Base-by-base conservation (phyloP, 2,329 filamentous ascomycete species). In the Zymoseptoria tritici region DNA sequence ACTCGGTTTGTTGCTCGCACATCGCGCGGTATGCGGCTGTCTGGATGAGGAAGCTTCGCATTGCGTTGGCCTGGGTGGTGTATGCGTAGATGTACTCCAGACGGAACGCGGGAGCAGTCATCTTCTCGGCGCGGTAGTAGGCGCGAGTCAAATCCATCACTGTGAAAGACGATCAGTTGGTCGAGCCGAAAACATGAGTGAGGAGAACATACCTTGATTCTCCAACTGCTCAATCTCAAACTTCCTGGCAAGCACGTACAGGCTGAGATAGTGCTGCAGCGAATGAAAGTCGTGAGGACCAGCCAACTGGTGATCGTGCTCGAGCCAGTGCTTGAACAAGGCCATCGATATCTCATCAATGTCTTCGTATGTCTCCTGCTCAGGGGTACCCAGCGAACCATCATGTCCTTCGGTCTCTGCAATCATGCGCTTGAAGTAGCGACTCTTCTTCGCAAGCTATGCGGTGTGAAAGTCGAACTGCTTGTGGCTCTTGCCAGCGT, bases 31-130 rank as follows among this genome's bases (percentile, higher is more conserved):
- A 73, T 5, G 71, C 72, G 9, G 72, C 72, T 2, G 70, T 73
- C 21, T 60, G 54, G 24, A 70, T 57, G 36, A 74, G 67, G 64
- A 74, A 74, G 50, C 58, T 61, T 49, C 70, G 68, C 72, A 74
- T 70, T 16, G 51, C 58, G 57, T 70, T 69, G 8, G 68, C 62
- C 13, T 46, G 56, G 11, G 55, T 26, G 3, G 70, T 71, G 62
- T 61, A 66, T 20, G 64, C 62, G 67, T 73, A 74, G 53, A 74
- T 67, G 66, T 73, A 74, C 59, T 74, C 72, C 42, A 74, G 64
- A 29, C 72, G 68, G 62, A 71, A 74, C 16, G 72, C 63, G 2
- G 72, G 67, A 16, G 72, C 71, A 13, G 72, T 74, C 69, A 73
- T 69, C 58, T 67, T 64, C 51, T 66, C 57, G 24, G 42, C 49